Evolutionary conservation across 1,284 basidiomycete genomes (phyloP).

Genomic region (Cutaneotrichosporon sp.): DNA sequence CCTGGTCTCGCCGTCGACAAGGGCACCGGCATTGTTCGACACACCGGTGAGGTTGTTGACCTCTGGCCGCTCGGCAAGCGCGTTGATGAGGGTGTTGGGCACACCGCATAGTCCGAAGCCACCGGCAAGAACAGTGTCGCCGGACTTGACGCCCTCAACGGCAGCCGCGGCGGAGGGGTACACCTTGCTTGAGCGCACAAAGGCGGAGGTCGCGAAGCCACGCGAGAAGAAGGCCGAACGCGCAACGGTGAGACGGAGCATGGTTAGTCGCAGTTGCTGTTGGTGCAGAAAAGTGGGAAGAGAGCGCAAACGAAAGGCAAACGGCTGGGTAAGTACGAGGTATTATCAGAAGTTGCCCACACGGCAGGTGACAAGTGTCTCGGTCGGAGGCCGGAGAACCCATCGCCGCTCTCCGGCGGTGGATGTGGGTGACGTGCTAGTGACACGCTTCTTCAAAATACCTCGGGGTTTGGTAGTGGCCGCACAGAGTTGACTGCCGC

Average conservation of each 20-base stretch:
- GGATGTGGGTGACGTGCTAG: too few species aligned
- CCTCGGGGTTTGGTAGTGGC: too few species aligned
- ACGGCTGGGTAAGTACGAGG: too few species aligned
- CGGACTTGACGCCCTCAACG: conserved; percentile 72
- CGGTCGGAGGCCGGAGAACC: too few species aligned
- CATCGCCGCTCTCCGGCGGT: too few species aligned
- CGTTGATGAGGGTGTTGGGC: conserved; percentile 73
- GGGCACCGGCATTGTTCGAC: conserved; percentile 78
- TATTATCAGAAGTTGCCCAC: background rate
- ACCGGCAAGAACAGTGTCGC: conserved; percentile 70
- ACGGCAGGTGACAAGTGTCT: too few species aligned
- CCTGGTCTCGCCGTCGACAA: conserved; percentile 16
- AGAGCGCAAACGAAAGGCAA: too few species aligned
- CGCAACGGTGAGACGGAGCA: background rate
- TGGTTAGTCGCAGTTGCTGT: background rate
- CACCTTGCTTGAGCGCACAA: conserved; percentile 55
- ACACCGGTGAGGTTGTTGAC: conserved; percentile 71
- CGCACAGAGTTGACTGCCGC: too few species aligned
- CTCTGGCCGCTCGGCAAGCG: conserved; percentile 66
- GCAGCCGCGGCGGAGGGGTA: conserved; percentile 75
- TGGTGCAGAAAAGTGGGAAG: too few species aligned
- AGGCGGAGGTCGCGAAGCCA: conserved; percentile 11
- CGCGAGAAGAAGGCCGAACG: conserved; percentile 1
- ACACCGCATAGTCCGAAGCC: conserved; percentile 51
- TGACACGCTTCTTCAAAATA: too few species aligned